These are phyloP conservation scores for Cercospora brassicicola DNA, from an alignment of 2,329 filamentous ascomycete species.

Conservation along the genomic window DNA sequence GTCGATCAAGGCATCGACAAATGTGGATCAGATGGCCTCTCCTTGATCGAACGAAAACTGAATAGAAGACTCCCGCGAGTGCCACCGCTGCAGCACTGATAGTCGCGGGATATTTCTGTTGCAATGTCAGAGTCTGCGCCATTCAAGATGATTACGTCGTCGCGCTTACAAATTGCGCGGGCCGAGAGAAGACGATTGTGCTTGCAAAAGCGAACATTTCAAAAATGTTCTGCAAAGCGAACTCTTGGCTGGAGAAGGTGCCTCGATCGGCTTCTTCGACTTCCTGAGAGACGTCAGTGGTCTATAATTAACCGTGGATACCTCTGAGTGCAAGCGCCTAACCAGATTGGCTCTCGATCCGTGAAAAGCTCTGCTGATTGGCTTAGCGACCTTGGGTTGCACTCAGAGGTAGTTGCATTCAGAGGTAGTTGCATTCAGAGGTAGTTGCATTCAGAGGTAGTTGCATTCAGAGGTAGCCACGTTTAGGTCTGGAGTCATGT, in stretches of 20 bases:
- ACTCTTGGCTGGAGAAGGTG: constrained; percentile 67
- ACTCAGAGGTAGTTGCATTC: too few species aligned
- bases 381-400: too few species aligned
- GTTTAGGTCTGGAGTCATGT: not conserved
- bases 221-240: constrained; percentile 63
- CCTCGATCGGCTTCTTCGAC: constrained; percentile 54
- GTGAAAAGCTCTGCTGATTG: too few species aligned
- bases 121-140: constrained; percentile 32
- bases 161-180: constrained; percentile 61
- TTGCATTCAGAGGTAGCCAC: too few species aligned
- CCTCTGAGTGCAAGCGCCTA: too few species aligned
- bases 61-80: constrained; percentile 54
- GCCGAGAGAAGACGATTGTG: constrained; percentile 64
- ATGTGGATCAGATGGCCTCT: constrained; percentile 62
- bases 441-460: too few species aligned
- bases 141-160: constrained; percentile 53
- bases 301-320: not conserved
- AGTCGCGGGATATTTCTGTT: constrained; percentile 49
- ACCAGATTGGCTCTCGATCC: too few species aligned
- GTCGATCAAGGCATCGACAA: constrained; percentile 33
- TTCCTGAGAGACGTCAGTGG: constrained; percentile 28
- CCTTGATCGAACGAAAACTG: constrained; percentile 57
- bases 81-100: constrained; percentile 59
- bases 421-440: too few species aligned
- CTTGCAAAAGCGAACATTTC: constrained; percentile 66